A percentile compares a stretch with the other conserved stretches of the same genome.
Evolutionary conservation across 345 rosid species (phyloP).

Genomic region (Eucalyptus marginata): DNA sequence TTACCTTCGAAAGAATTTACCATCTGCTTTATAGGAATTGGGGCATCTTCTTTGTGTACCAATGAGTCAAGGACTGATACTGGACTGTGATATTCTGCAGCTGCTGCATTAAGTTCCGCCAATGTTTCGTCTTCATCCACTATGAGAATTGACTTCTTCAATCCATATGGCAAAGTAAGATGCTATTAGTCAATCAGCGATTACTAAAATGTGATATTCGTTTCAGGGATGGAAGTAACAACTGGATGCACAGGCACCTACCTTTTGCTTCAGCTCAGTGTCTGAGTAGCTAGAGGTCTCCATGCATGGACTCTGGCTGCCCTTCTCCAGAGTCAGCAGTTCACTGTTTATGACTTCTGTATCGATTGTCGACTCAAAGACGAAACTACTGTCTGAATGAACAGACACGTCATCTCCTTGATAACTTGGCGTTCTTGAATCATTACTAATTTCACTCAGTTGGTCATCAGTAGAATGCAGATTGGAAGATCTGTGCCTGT

Average conservation of each 20-base stretch:
- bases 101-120: constrained; percentile 27
- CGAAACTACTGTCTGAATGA: constrained; percentile 35
- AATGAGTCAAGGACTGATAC: constrained; percentile 72
- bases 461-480: constrained; percentile 51
- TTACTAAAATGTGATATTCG: background rate
- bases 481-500: constrained; percentile 28
- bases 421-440: constrained; percentile 52
- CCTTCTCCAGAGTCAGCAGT: background rate
- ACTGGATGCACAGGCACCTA: constrained; percentile 13
- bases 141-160: constrained; percentile 37
- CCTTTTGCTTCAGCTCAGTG: constrained; percentile 33
- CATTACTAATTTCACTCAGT: constrained; percentile 61
- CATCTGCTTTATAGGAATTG: constrained; percentile 50
- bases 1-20: constrained; percentile 28
- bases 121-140: constrained; percentile 31
- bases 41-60: constrained; percentile 40
- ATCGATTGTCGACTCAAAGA: constrained; percentile 17
- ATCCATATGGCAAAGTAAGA: background rate
- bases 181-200: background rate
- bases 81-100: constrained; percentile 75
- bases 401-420: constrained; percentile 42
- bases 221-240: background rate
- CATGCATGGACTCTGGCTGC: constrained; percentile 23
- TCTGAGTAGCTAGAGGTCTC: constrained; percentile 21
- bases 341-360: constrained; percentile 5